Evolutionary conservation across 306 rosid species (phyloP).

Genomic region (Vigna mungo): DNA sequence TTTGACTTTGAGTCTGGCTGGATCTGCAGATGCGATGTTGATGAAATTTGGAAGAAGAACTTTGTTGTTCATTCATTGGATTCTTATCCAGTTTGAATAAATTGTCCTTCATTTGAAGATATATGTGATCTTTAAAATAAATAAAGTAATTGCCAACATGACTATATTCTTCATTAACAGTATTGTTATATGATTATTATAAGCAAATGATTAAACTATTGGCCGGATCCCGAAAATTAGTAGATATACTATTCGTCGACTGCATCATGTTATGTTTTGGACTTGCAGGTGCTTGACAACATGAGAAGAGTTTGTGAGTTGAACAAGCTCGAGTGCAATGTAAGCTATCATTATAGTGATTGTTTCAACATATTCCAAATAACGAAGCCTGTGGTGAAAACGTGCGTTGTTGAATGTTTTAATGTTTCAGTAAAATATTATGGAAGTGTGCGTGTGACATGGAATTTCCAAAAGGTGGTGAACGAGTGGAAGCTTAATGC

Average conservation of each 20-base stretch:
- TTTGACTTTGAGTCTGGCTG: no score
- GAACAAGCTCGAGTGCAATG: constrained; percentile 77
- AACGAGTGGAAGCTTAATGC: neutral
- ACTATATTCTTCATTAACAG: neutral
- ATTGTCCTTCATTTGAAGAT: neutral
- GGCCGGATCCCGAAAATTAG: neutral
- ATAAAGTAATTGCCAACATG: neutral
- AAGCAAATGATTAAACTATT: neutral
- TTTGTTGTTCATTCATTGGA: no score
- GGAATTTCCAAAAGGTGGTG: constrained; percentile 17
- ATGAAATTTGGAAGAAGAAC: no score
- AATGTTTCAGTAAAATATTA: neutral
- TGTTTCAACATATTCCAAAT: neutral
- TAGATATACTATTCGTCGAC: constrained; percentile 19
- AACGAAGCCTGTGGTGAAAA: constrained; percentile 3
- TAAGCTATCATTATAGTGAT: constrained; percentile 44
- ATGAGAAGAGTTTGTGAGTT: constrained; percentile 74
- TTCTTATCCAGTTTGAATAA: no score
- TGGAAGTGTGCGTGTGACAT: constrained; percentile 1
- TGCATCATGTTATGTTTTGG: constrained; percentile 41
- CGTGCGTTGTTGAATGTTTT: constrained; percentile 13
- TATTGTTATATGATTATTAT: neutral
- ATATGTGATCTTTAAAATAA: neutral
- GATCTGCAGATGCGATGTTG: no score
- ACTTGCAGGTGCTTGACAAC: constrained; percentile 81